Evolutionary conservation across 2,329 filamentous ascomycete species (phyloP).

Genomic region (Aspergillus fumigatiaffinis): DNA sequence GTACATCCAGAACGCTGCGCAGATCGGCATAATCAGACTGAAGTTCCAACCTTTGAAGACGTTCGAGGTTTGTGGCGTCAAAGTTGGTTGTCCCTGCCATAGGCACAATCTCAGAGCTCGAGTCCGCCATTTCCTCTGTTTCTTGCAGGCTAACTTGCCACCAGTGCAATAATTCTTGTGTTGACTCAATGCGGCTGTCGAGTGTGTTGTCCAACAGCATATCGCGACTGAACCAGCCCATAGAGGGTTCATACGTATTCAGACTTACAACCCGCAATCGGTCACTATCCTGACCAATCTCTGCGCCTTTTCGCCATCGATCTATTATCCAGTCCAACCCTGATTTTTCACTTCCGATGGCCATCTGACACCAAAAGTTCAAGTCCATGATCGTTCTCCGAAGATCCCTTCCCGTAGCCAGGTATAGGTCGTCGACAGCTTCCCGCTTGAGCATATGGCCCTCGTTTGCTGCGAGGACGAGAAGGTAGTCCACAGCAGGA

Average conservation of each 20-base stretch:
- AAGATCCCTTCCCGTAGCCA: slow-evolving; percentile 66
- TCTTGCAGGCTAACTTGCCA: slow-evolving; percentile 64
- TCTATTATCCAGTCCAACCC: slow-evolving; percentile 88
- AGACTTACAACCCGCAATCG: slow-evolving; percentile 75
- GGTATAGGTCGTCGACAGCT: slow-evolving; percentile 67
- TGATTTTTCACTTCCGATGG: slow-evolving; percentile 80
- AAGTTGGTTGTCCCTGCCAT: not conserved
- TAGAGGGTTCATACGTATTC: slow-evolving; percentile 70
- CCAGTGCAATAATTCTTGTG: slow-evolving; percentile 62
- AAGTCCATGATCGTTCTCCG: slow-evolving; percentile 78
- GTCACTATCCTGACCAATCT: slow-evolving; percentile 64
- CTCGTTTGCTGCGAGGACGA: slow-evolving; percentile 80
- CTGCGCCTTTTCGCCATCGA: slow-evolving; percentile 68
- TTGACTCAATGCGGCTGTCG: slow-evolving; percentile 58
- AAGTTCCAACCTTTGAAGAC: slow-evolving; percentile 25
- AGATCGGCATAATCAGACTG: slow-evolving; percentile 31
- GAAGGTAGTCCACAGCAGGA: slow-evolving; percentile 72
- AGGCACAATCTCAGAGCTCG: slow-evolving; percentile 32
- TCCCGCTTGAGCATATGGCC: slow-evolving; percentile 71
- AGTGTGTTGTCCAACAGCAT: slow-evolving; percentile 39
- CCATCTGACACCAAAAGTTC: slow-evolving; percentile 96
- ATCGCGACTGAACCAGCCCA: slow-evolving; percentile 72
- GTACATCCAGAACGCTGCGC: slow-evolving; percentile 35
- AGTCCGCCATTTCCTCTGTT: slow-evolving; percentile 46
- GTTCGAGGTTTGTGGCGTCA: slow-evolving; percentile 15